phyloP scores from a whole-genome alignment of 1,284 basidiomycete genomes.

The Ganoderma sp. region DNA sequence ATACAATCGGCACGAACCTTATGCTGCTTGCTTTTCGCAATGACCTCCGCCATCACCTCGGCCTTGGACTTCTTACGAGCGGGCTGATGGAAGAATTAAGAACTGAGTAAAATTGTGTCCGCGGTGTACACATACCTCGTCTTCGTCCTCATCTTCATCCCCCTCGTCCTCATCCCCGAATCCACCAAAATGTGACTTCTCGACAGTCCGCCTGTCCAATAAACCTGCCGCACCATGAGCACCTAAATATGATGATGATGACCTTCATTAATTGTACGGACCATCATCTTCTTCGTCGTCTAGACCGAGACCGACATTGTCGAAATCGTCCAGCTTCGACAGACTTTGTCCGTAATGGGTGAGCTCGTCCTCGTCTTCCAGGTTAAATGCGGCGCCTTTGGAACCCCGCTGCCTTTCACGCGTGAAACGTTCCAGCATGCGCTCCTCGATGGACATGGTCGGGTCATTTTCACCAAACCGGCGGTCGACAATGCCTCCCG shows the following conservation, averaged over 20 bases:
- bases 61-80: slow-evolving; percentile 88
- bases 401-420: slow-evolving; percentile 83
- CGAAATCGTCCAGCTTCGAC: slow-evolving; percentile 88
- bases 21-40: slow-evolving; percentile 95
- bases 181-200: slow-evolving; percentile 83
- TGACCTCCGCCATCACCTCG: slow-evolving; percentile 98
- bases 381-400: slow-evolving; percentile 86
- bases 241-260: background rate
- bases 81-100: slow-evolving; percentile 54
- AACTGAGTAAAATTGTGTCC: too few relatives aligned
- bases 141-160: slow-evolving; percentile 57
- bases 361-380: slow-evolving; percentile 89
- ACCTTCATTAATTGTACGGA: slow-evolving; percentile 21
- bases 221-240: slow-evolving; percentile 52
- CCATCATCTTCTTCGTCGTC: slow-evolving; percentile 69
- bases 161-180: slow-evolving; percentile 73
- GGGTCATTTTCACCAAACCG: slow-evolving; percentile 97
- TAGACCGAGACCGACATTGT: slow-evolving; percentile 73
- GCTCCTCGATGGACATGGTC: slow-evolving; percentile 90
- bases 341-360: slow-evolving; percentile 94
- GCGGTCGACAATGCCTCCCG: slow-evolving; percentile 91
- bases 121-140: slow-evolving; percentile 45
- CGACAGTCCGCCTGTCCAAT: slow-evolving; percentile 71
- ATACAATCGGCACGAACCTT: slow-evolving; percentile 59
- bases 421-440: slow-evolving; percentile 97